Percentiles rank a stretch among this genome's conserved stretches.
phyloP scores from a whole-genome alignment of 2,329 filamentous ascomycete genomes.

The Colletotrichum sp. region DNA sequence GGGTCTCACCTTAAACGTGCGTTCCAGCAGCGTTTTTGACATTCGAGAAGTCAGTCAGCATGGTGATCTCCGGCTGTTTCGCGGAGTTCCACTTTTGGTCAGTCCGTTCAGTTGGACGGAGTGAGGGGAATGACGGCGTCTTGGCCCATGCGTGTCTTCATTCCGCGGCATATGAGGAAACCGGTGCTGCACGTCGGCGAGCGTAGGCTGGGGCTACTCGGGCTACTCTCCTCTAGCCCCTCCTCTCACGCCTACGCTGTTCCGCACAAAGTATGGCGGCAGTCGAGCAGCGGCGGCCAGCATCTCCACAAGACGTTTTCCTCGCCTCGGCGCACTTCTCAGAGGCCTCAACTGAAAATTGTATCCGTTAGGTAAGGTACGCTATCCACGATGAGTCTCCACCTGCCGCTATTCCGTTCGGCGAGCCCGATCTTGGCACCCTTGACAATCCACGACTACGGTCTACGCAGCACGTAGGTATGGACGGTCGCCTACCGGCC shows the following conservation, averaged over 20 bases:
- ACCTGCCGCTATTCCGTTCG: not conserved
- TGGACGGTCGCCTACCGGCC: not conserved
- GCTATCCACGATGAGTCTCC: not conserved
- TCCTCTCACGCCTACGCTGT: not conserved
- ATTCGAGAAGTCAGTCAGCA: not conserved
- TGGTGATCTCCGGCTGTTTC: conserved; percentile 1
- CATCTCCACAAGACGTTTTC: not conserved
- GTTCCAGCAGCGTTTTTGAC: not conserved
- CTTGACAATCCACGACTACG: not conserved
- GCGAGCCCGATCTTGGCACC: conserved; percentile 17
- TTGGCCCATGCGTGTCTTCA: not conserved
- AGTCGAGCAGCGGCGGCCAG: not conserved
- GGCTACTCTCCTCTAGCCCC: not conserved
- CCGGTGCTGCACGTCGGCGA: not conserved
- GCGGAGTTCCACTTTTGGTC: not conserved
- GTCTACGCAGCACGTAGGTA: not conserved
- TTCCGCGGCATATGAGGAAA: not conserved
- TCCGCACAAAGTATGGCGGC: not conserved
- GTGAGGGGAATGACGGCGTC: not conserved
- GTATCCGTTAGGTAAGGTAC: not conserved
- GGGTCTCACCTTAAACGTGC: not conserved
- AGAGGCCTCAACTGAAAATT: not conserved
- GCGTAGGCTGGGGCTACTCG: not conserved
- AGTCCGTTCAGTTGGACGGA: not conserved
- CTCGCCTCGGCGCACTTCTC: not conserved